phyloP scores from a whole-genome alignment of 164 flowering plant genomes.

The Aristolochia contorta region DNA sequence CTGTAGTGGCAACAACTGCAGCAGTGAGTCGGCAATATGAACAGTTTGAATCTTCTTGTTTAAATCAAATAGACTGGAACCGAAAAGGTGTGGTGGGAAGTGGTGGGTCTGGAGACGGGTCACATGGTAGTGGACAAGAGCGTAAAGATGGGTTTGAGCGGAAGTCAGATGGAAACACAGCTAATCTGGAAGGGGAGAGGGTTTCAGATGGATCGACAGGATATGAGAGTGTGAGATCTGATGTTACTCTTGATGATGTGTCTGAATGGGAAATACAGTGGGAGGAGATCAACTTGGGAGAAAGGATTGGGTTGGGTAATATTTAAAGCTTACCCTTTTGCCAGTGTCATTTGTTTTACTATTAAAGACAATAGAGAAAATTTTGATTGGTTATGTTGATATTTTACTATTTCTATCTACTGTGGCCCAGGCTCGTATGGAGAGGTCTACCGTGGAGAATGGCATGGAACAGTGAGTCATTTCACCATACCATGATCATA shows the following conservation, averaged over 20 bases:
- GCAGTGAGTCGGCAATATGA: conserved; percentile 69
- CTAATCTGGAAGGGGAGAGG: conserved; percentile 57
- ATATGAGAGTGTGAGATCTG: conserved; percentile 60
- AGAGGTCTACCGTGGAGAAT: conserved; percentile 97
- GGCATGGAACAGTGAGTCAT: conserved; percentile 96
- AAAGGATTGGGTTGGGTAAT: conserved; percentile 97
- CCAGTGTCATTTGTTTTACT: too few relatives aligned
- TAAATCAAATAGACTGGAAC: conserved; percentile 14
- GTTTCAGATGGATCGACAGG: conserved; percentile 62
- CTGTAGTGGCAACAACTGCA: conserved; percentile 82
- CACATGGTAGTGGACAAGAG: conserved; percentile 8
- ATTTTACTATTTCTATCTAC: conserved; percentile 6
- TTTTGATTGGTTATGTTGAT: neutral
- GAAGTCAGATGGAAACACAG: conserved; percentile 27
- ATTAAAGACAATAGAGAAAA: too few relatives aligned
- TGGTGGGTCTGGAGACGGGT: conserved; percentile 23
- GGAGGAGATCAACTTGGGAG: conserved; percentile 93
- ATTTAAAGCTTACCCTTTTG: neutral
- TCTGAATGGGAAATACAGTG: conserved; percentile 87
- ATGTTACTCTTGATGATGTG: conserved; percentile 65
- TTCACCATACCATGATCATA: neutral
- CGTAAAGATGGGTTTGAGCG: conserved; percentile 32
- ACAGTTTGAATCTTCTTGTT: conserved; percentile 13
- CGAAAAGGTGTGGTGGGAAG: conserved; percentile 36
- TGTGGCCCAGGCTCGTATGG: conserved; percentile 79